Percentiles rank a stretch among this genome's conserved stretches.
phyloP scores from a whole-genome alignment of 257 asterid species.

The Parsonsia alboflavescens region DNA sequence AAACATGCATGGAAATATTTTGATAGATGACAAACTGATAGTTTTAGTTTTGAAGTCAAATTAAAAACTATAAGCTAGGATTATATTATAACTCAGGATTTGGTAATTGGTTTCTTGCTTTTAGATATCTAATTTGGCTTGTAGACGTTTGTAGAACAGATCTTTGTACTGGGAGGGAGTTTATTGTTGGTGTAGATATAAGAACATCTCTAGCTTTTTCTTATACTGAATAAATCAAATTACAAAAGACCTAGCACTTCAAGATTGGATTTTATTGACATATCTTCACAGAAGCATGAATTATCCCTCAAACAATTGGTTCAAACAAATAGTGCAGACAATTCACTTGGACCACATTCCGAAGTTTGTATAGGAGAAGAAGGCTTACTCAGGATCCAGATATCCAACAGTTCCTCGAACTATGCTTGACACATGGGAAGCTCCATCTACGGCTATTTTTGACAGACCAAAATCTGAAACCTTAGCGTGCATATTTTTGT shows the following conservation, averaged over 20 bases:
- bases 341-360: background rate
- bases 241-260: background rate
- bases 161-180: background rate
- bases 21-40: background rate
- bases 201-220: too few relatives aligned
- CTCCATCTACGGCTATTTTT: slow-evolving; percentile 90
- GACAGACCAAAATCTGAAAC: slow-evolving; percentile 99
- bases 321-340: background rate
- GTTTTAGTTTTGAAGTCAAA: background rate
- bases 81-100: too few relatives aligned
- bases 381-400: slow-evolving; percentile 92
- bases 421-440: slow-evolving; percentile 96
- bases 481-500: slow-evolving; percentile 87
- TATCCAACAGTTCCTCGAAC: slow-evolving; percentile 99
- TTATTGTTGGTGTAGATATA: too few relatives aligned
- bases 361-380: slow-evolving; percentile 9
- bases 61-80: background rate
- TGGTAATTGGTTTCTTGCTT: background rate
- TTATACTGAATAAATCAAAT: background rate
- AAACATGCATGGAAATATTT: background rate
- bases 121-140: background rate
- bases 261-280: background rate
- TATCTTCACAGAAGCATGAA: background rate
- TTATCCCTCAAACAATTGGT: background rate
- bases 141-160: background rate